Evolutionary conservation across 306 rosid species (phyloP).

Genomic region (Pachyrhizus erosus): DNA sequence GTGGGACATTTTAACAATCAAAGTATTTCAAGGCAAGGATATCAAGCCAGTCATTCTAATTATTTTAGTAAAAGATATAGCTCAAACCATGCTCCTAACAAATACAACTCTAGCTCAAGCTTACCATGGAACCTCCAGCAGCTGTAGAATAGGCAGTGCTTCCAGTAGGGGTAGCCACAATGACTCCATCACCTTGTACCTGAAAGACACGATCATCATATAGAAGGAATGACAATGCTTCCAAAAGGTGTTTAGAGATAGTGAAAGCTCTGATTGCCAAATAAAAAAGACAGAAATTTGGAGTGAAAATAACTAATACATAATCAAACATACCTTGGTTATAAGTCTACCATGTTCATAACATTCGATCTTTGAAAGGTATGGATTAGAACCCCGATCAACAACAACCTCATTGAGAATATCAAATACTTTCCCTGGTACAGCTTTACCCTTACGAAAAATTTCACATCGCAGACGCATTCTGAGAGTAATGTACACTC

Average conservation of each 20-base stretch:
- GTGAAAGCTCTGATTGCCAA: conserved; percentile 13
- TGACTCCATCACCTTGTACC: conserved; percentile 99
- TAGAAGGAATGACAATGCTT: conserved; percentile 36
- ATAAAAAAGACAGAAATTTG: conserved; percentile 15
- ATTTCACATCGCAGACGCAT: conserved; percentile 96
- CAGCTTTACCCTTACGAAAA: conserved; percentile 85
- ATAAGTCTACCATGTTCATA: conserved; percentile 93
- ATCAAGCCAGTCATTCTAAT: conserved; percentile 7
- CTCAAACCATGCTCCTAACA: not conserved
- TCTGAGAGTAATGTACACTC: conserved; percentile 96
- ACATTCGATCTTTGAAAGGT: conserved; percentile 96
- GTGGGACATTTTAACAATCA: not conserved
- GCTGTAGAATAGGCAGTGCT: conserved; percentile 99
- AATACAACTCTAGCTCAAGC: conserved; percentile 29
- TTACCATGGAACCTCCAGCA: conserved; percentile 99
- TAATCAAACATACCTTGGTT: conserved; percentile 75
- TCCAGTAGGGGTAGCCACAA: conserved; percentile 98
- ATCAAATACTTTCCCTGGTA: conserved; percentile 94
- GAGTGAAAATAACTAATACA: conserved; percentile 31
- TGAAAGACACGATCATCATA: conserved; percentile 42
- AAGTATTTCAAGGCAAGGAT: conserved; percentile 8
- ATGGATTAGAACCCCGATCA: conserved; percentile 99
- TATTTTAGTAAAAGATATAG: conserved; percentile 19
- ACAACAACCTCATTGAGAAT: conserved; percentile 89
- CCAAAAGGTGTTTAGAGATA: conserved; percentile 37